Conservation (phyloP, 805 yeast genomes). For the Wickerhamomyces subpelliculosus region DNA sequence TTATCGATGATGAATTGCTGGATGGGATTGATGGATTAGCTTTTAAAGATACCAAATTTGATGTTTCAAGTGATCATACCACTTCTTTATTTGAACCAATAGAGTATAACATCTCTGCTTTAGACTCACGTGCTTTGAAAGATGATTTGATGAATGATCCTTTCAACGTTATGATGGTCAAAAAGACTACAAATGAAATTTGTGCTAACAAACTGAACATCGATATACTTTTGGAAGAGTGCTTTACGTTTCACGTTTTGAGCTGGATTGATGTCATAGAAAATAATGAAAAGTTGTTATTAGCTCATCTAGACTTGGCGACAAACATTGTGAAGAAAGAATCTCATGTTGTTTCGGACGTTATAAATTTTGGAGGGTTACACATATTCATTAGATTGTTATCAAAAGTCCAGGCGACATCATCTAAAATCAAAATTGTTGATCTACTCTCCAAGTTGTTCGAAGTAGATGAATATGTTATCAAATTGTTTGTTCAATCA, state of each 20-base stretch:
- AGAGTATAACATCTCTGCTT: neutral
- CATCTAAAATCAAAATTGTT: conserved; percentile 2
- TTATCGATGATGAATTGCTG: conserved; percentile 7
- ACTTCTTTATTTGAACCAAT: neutral
- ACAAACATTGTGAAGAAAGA: too few relatives aligned
- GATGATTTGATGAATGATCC: too few relatives aligned
- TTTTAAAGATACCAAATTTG: conserved; percentile 1
- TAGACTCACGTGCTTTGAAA: neutral
- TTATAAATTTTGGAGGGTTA: too few relatives aligned
- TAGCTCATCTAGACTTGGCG: too few relatives aligned
- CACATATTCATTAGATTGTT: too few relatives aligned
- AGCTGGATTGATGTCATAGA: neutral
- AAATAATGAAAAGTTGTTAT: neutral
- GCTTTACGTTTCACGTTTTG: too few relatives aligned
- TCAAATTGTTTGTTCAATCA: conserved; percentile 35
- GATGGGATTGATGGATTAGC: conserved; percentile 6
- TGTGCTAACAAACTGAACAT: too few relatives aligned
- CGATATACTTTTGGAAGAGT: too few relatives aligned
- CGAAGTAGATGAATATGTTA: conserved; percentile 22
- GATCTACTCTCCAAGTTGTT: conserved; percentile 11
- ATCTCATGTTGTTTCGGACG: too few relatives aligned
- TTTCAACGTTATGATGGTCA: too few relatives aligned
- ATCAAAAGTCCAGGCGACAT: too few relatives aligned
- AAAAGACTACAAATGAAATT: too few relatives aligned
- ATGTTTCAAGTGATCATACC: neutral